phyloP scores from a whole-genome alignment of 140 eudicot genomes.

The Oenanthe javanica region DNA sequence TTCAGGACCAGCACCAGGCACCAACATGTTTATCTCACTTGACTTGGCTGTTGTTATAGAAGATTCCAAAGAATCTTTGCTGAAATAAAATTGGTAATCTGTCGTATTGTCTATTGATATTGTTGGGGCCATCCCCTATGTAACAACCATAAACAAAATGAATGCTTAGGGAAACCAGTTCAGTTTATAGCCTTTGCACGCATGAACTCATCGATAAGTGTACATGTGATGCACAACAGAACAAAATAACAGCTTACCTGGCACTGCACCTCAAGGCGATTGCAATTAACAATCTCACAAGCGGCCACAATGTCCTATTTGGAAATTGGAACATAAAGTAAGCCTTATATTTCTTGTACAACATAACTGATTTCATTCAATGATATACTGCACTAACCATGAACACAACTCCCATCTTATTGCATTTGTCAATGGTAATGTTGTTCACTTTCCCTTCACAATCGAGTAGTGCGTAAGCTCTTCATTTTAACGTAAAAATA shows the following conservation, averaged over 20 bases:
- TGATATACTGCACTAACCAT: slow-evolving; percentile 41
- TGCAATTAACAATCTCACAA: slow-evolving; percentile 91
- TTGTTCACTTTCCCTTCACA: slow-evolving; percentile 90
- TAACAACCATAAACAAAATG: slow-evolving; percentile 7
- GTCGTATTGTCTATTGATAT: slow-evolving; percentile 80
- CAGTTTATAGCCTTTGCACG: background rate
- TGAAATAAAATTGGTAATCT: slow-evolving; percentile 84
- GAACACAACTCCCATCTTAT: slow-evolving; percentile 80
- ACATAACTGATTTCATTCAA: slow-evolving; percentile 1
- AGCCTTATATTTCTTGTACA: slow-evolving; percentile 3
- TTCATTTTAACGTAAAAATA: background rate
- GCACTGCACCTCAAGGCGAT: slow-evolving; percentile 82
- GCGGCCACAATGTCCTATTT: slow-evolving; percentile 95
- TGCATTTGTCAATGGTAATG: slow-evolving; percentile 96
- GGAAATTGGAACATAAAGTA: slow-evolving; percentile 17
- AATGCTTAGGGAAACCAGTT: background rate
- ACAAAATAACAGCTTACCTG: slow-evolving; percentile 51
- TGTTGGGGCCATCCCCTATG: slow-evolving; percentile 87
- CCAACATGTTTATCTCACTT: slow-evolving; percentile 80
- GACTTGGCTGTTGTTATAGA: slow-evolving; percentile 91
- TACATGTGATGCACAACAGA: background rate
- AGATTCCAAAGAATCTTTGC: slow-evolving; percentile 70
- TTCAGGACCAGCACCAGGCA: slow-evolving; percentile 58
- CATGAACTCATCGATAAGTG: background rate
- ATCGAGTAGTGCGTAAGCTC: background rate